phyloP scores from a whole-genome alignment of 176 grass and related monocot species.

The Thinopyrum elongatum region DNA sequence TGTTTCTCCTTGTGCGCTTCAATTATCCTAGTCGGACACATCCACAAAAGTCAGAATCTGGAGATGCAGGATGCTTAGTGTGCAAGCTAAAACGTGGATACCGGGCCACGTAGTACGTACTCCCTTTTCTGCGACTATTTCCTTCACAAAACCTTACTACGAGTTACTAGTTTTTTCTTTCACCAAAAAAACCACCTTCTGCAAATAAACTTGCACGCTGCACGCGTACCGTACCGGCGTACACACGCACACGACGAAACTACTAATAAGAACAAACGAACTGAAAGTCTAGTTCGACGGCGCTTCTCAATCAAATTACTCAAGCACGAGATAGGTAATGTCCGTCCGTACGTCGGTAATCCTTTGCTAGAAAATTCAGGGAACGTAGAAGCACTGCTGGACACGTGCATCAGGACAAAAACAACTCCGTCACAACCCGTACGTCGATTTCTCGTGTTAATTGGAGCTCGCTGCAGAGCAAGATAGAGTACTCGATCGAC shows the following conservation, averaged over 20 bases:
- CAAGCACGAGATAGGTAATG: not conserved
- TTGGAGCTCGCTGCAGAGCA: not conserved
- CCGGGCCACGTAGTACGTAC: not conserved
- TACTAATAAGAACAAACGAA: not conserved
- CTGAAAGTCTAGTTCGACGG: not conserved
- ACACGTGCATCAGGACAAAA: not conserved
- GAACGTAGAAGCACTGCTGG: too few relatives aligned
- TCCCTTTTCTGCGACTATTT: too few relatives aligned
- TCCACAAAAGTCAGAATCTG: too few relatives aligned
- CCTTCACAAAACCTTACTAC: too few relatives aligned
- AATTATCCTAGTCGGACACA: too few relatives aligned
- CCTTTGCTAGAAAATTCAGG: not conserved
- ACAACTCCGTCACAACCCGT: not conserved
- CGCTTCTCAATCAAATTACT: not conserved
- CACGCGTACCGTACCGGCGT: too few relatives aligned
- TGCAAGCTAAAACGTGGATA: not conserved
- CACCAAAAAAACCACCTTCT: too few relatives aligned
- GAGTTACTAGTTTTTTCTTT: too few relatives aligned
- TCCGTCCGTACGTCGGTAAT: not conserved
- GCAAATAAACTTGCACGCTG: too few relatives aligned
- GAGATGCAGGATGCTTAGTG: too few relatives aligned
- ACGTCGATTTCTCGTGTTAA: not conserved
- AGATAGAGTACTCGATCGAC: not conserved
- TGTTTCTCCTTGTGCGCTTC: too few relatives aligned
- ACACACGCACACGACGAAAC: not conserved